These are phyloP conservation scores for Cryptococcus sp. DNA, from an alignment of 1,284 basidiomycete genomes.

Conservation along the genomic window DNA sequence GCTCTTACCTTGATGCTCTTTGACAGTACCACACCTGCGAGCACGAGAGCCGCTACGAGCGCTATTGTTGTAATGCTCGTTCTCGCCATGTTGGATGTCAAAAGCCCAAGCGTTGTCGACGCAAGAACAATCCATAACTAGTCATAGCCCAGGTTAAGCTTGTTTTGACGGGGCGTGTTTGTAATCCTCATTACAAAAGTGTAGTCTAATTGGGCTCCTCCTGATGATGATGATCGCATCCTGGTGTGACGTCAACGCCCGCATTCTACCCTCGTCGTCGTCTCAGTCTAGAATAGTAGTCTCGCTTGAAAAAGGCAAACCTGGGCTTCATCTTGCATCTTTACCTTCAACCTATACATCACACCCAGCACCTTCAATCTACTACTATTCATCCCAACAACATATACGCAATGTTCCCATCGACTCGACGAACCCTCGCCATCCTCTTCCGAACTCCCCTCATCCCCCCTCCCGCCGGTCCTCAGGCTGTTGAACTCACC, in stretches of 20 bases:
- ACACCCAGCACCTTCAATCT: too few species aligned
- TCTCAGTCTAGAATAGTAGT: not conserved
- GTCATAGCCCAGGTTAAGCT: too few species aligned
- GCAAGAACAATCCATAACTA: too few species aligned
- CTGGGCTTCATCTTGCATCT: too few species aligned
- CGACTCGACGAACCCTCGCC: conserved; percentile 26
- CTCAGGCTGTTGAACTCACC: conserved; percentile 30
- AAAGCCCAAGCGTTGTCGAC: too few species aligned
- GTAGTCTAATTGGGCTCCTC: too few species aligned
- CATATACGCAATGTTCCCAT: conserved; percentile 19
- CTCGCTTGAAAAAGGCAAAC: not conserved
- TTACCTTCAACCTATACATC: too few species aligned
- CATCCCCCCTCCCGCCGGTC: conserved; percentile 25
- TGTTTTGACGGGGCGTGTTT: too few species aligned
- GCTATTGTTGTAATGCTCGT: too few species aligned
- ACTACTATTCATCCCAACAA: too few species aligned
- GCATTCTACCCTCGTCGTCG: not conserved
- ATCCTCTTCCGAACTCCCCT: conserved; percentile 40
- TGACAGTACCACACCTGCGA: conserved; percentile 10
- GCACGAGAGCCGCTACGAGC: conserved; percentile 5
- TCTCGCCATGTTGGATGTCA: too few species aligned
- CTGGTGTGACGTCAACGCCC: not conserved
- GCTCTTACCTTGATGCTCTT: conserved; percentile 11
- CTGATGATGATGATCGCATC: not conserved
- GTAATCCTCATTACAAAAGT: too few species aligned